Conservation (phyloP, 129 eudicot species). For the Erigeron canadensis region DNA sequence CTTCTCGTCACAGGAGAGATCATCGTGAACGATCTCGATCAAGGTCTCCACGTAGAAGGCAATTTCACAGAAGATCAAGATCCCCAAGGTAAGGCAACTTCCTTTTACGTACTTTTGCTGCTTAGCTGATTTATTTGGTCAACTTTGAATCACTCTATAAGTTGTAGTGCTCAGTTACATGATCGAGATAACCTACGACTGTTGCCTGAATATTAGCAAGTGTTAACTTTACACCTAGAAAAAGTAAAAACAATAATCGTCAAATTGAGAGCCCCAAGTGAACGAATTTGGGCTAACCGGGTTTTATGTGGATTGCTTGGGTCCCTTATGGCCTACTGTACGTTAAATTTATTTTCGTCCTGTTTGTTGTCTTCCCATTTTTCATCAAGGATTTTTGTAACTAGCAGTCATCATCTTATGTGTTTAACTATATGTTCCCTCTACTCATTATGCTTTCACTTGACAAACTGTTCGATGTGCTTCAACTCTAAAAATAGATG, state of each 20-base stretch:
- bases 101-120: neutral
- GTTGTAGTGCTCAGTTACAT: neutral
- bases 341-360: neutral
- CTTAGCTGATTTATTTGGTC: neutral
- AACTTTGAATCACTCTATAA: neutral
- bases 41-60: conserved; percentile 5
- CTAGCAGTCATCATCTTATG: neutral
- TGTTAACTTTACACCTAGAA: too few relatives aligned
- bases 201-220: too few relatives aligned
- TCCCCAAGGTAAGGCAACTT: conserved; percentile 17
- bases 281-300: neutral
- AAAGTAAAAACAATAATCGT: neutral
- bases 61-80: conserved; percentile 8
- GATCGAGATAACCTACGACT: neutral
- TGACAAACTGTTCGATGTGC: neutral
- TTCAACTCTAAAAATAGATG: neutral
- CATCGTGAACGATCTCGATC: conserved; percentile 13
- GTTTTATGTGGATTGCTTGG: neutral
- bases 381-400: neutral
- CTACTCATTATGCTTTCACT: neutral
- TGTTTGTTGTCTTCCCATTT: neutral
- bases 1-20: conserved; percentile 13
- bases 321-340: too few relatives aligned
- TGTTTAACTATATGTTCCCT: too few relatives aligned
- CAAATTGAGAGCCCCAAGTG: neutral